These are phyloP conservation scores for Aspergillus hiratsukae DNA, from an alignment of 2,329 filamentous ascomycete species.

Conservation along the genomic window DNA sequence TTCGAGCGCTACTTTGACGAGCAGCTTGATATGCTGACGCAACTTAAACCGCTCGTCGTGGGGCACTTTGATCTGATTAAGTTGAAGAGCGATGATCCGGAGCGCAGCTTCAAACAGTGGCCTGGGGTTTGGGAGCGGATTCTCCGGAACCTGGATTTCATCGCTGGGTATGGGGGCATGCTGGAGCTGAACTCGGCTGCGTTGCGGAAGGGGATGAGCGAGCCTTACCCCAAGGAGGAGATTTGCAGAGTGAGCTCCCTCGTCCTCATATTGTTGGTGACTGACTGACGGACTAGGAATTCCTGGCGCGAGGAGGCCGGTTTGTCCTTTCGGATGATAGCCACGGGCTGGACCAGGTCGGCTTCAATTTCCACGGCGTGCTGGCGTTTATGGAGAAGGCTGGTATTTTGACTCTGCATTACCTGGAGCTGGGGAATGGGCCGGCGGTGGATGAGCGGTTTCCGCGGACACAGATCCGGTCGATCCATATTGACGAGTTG, in stretches of 20 bases:
- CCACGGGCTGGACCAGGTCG: slow-evolving; percentile 81
- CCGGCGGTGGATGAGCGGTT: slow-evolving; percentile 31
- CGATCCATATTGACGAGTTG: slow-evolving; percentile 31
- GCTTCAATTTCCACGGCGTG: slow-evolving; percentile 72
- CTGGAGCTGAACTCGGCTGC: slow-evolving; percentile 87
- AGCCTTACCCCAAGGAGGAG: slow-evolving; percentile 78
- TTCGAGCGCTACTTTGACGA: slow-evolving; percentile 84
- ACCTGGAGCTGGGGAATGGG: slow-evolving; percentile 28
- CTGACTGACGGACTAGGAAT: slow-evolving; percentile 51
- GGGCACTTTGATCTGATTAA: slow-evolving; percentile 93
- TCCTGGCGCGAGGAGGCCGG: slow-evolving; percentile 65
- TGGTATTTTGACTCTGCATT: slow-evolving; percentile 37
- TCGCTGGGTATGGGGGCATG: slow-evolving; percentile 71
- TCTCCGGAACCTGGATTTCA: slow-evolving; percentile 66
- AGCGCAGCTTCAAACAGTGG: slow-evolving; percentile 56
- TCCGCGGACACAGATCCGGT: slow-evolving; percentile 30
- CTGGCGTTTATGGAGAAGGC: slow-evolving; percentile 62
- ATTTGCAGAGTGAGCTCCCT: slow-evolving; percentile 75
- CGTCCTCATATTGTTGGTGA: too few species aligned
- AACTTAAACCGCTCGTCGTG: slow-evolving; percentile 70
- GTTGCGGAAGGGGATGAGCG: slow-evolving; percentile 80
- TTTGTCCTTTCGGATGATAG: slow-evolving; percentile 96
- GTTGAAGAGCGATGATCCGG: slow-evolving; percentile 67
- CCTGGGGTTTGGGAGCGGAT: slow-evolving; percentile 68
- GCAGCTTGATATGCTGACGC: slow-evolving; percentile 74